A percentile compares a stretch with the other conserved stretches of the same genome.
Evolutionary conservation across 768 basidiomycete genomes (phyloP).

Genomic region (Clavulina sp.): DNA sequence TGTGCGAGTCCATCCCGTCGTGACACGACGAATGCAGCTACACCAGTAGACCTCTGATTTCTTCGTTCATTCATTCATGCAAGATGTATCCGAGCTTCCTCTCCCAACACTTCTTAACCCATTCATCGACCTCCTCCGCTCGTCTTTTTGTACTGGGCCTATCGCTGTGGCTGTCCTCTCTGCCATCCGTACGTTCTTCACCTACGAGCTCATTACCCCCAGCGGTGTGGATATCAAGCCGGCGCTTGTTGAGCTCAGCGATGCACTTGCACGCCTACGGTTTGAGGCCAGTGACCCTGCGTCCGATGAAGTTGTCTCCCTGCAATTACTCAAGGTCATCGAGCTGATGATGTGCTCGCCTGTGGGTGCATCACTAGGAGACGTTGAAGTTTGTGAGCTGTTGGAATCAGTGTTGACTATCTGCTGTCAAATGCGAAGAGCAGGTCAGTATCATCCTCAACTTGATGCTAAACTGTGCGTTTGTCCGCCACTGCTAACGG

Average conservation of each 20-base stretch:
- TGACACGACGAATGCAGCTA: background rate
- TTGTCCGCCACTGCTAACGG: too few species aligned
- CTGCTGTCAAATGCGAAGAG: constrained; percentile 91
- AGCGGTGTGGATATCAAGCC: constrained; percentile 37
- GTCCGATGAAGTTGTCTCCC: constrained; percentile 90
- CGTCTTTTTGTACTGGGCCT: constrained; percentile 86
- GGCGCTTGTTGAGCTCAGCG: constrained; percentile 69
- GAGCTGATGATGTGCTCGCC: constrained; percentile 50
- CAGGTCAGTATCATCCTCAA: constrained; percentile 39
- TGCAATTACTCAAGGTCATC: constrained; percentile 82
- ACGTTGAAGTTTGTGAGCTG: constrained; percentile 95
- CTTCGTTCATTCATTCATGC: constrained; percentile 4
- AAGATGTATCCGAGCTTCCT: constrained; percentile 43
- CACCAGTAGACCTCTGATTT: background rate
- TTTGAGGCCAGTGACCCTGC: constrained; percentile 95
- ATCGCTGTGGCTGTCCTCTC: constrained; percentile 91
- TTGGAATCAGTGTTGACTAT: constrained; percentile 93
- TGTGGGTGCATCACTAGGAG: constrained; percentile 59
- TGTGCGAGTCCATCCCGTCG: constrained; percentile 17
- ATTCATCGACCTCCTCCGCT: constrained; percentile 85
- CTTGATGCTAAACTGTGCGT: background rate
- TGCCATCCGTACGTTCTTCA: constrained; percentile 75
- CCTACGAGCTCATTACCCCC: constrained; percentile 50
- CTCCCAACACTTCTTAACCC: constrained; percentile 56
- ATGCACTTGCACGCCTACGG: constrained; percentile 85